phyloP scores from a whole-genome alignment of 208 protist species.

The Acanthamoeba lenticulata region DNA sequence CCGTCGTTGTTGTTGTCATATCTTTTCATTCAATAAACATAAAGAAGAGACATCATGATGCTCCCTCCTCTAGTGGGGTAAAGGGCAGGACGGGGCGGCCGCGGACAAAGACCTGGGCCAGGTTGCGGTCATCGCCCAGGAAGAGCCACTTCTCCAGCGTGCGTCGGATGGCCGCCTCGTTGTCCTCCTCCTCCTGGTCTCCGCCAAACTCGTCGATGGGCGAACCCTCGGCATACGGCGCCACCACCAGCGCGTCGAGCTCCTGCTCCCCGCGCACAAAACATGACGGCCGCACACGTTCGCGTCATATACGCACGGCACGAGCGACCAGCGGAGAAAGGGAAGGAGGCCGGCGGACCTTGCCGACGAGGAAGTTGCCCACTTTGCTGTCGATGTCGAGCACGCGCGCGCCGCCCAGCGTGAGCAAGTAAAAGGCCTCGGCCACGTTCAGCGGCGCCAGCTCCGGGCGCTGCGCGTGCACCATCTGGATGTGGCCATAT shows the following conservation, averaged over 20 bases:
- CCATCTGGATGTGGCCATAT: background rate
- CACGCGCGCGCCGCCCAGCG: slow-evolving; percentile 76
- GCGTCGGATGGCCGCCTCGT: slow-evolving; percentile 72
- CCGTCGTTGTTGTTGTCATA: background rate
- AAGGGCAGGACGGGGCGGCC: slow-evolving; percentile 59
- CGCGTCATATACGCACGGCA: background rate
- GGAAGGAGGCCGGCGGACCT: background rate
- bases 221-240: slow-evolving; percentile 58
- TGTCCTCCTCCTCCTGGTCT: background rate
- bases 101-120: slow-evolving; percentile 73
- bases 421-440: slow-evolving; percentile 81
- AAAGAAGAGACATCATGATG: background rate
- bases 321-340: background rate
- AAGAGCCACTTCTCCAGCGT: slow-evolving; percentile 85
- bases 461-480: background rate
- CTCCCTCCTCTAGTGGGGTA: background rate
- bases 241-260: slow-evolving; percentile 83
- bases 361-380: slow-evolving; percentile 77
- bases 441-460: slow-evolving; percentile 57
- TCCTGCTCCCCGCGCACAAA: slow-evolving; percentile 54
- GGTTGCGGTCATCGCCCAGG: slow-evolving; percentile 81
- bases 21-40: background rate
- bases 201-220: slow-evolving; percentile 83
- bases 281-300: background rate
- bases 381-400: slow-evolving; percentile 71